Evolutionary conservation across 1,284 basidiomycete genomes (phyloP).

Genomic region (Pseudomicrostroma phylloplanum): DNA sequence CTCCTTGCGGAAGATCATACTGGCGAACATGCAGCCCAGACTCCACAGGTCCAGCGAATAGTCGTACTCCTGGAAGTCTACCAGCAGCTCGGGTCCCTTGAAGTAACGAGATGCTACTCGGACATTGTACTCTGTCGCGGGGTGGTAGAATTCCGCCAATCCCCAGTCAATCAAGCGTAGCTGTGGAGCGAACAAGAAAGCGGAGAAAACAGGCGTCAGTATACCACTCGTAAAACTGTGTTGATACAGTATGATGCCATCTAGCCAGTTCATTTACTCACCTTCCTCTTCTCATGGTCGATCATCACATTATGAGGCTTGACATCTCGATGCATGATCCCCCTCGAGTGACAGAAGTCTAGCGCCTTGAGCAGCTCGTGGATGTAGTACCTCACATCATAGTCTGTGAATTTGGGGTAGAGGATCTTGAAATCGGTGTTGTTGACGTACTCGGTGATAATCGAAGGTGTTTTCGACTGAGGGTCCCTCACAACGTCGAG

Average conservation of each 20-base stretch:
- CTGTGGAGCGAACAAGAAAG: slow-evolving; percentile 51
- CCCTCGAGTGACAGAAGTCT: slow-evolving; percentile 95
- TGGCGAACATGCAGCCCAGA: slow-evolving; percentile 85
- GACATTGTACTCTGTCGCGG: slow-evolving; percentile 95
- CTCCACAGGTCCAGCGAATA: slow-evolving; percentile 91
- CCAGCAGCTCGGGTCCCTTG: slow-evolving; percentile 93
- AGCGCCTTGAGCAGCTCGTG: slow-evolving; percentile 92
- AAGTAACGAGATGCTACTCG: slow-evolving; percentile 95
- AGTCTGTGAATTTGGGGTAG: slow-evolving; percentile 89
- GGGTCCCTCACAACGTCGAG: slow-evolving; percentile 89
- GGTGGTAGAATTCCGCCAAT: slow-evolving; percentile 96
- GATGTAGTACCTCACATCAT: slow-evolving; percentile 94
- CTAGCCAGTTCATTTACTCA: slow-evolving; percentile 47
- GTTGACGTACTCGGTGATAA: slow-evolving; percentile 97
- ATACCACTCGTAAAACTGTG: neutral
- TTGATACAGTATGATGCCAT: neutral
- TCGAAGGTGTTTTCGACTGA: slow-evolving; percentile 88
- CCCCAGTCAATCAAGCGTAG: slow-evolving; percentile 98
- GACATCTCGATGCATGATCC: slow-evolving; percentile 98
- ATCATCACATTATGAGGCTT: slow-evolving; percentile 99
- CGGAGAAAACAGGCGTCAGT: neutral
- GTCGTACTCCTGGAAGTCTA: slow-evolving; percentile 97
- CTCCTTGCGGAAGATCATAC: slow-evolving; percentile 92
- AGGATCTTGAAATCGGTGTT: slow-evolving; percentile 97
- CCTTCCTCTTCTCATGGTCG: slow-evolving; percentile 92